These are phyloP conservation scores for Amanita inopinata DNA, from an alignment of 768 basidiomycete genomes.

Conservation along the genomic window DNA sequence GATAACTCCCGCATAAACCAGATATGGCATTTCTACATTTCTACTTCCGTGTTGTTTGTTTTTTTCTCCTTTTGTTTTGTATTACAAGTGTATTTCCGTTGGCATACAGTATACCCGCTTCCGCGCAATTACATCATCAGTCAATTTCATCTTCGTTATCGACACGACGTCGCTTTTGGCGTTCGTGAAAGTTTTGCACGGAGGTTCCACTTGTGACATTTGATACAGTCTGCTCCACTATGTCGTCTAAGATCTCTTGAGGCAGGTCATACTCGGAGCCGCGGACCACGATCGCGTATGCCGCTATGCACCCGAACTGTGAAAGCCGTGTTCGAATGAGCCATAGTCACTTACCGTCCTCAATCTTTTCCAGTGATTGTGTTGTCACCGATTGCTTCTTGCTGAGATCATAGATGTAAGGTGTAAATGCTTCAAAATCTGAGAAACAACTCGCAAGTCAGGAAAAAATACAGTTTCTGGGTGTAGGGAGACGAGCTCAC, in stretches of 20 bases:
- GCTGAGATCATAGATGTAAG: constrained; percentile 58
- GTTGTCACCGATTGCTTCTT: constrained; percentile 86
- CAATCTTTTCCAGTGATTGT: constrained; percentile 90
- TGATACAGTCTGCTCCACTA: constrained; percentile 44
- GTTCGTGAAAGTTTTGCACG: constrained; percentile 7
- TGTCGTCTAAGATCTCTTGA: constrained; percentile 58
- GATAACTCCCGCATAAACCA: background rate
- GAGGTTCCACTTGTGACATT: constrained; percentile 14
- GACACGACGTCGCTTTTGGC: constrained; percentile 7
- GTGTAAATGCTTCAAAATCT: constrained; percentile 77
- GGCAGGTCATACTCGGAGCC: constrained; percentile 66
- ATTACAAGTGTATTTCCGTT: too few species aligned
- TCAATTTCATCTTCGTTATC: background rate
- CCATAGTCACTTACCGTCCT: constrained; percentile 54
- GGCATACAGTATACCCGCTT: too few species aligned
- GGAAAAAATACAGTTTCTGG: too few species aligned
- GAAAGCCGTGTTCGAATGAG: constrained; percentile 6
- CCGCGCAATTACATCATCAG: too few species aligned
- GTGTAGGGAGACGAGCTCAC: constrained; percentile 22
- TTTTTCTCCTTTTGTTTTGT: background rate
- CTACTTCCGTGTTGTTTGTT: too few species aligned
- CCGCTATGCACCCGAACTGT: constrained; percentile 32
- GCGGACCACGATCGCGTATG: constrained; percentile 63
- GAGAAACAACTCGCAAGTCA: too few species aligned
- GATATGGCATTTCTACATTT: too few species aligned